Conservation (phyloP, 2,329 filamentous ascomycete genomes). For the Hymenoscyphus salicellus region DNA sequence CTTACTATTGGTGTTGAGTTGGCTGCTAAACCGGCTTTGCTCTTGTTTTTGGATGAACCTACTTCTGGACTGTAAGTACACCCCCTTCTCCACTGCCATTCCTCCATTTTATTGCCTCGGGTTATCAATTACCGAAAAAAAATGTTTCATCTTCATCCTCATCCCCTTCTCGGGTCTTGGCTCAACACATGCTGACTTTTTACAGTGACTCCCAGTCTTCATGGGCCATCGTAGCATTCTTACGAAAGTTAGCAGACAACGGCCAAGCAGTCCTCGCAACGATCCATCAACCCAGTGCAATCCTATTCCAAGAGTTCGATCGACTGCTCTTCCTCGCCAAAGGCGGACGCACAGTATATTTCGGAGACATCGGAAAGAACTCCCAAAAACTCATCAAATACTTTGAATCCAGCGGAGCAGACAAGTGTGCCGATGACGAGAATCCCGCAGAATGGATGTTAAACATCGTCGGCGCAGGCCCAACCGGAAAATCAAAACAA, state of each 20-base stretch:
- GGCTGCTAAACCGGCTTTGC: slow-evolving; percentile 82
- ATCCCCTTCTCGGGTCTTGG: too few species aligned
- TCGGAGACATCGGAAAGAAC: slow-evolving; percentile 66
- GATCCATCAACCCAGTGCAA: slow-evolving; percentile 91
- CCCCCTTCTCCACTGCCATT: too few species aligned
- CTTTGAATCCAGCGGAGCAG: slow-evolving; percentile 70
- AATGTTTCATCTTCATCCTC: too few species aligned
- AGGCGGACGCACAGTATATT: slow-evolving; percentile 78
- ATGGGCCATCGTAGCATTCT: slow-evolving; percentile 84
- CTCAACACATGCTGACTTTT: too few species aligned
- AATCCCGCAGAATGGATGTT: slow-evolving; percentile 77
- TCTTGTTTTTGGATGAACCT: slow-evolving; percentile 92
- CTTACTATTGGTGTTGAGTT: slow-evolving; percentile 96
- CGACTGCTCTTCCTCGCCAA: slow-evolving; percentile 73
- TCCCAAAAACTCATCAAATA: slow-evolving; percentile 49
- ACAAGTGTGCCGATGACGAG: slow-evolving; percentile 61
- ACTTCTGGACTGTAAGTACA: slow-evolving; percentile 69
- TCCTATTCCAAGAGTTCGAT: slow-evolving; percentile 90
- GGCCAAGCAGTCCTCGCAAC: slow-evolving; percentile 92
- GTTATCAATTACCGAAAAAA: too few species aligned
- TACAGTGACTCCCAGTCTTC: slow-evolving; percentile 76
- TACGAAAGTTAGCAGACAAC: slow-evolving; percentile 84
- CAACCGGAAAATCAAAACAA: slow-evolving; percentile 55
- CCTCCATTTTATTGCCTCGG: too few species aligned
- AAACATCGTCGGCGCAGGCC: slow-evolving; percentile 56